These are phyloP conservation scores for Psilocybe subaeruginosa DNA, from an alignment of 768 basidiomycete genomes.

Conservation along the genomic window DNA sequence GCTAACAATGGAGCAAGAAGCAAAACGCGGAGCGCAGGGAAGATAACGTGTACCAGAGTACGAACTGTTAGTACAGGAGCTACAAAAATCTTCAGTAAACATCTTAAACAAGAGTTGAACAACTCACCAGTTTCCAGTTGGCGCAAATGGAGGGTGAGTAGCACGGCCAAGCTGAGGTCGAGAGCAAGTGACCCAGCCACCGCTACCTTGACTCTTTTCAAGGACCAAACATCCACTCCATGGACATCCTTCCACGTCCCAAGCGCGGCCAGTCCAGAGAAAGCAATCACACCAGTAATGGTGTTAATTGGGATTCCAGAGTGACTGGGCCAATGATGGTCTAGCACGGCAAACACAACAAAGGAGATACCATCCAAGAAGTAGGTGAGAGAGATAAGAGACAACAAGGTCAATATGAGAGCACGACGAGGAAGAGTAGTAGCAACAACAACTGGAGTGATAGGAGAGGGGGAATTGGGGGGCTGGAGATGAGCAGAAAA, in stretches of 20 bases:
- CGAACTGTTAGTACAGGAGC: constrained; percentile 30
- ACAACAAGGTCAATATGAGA: constrained; percentile 72
- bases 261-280: constrained; percentile 71
- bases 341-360: constrained; percentile 63
- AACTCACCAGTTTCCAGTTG: constrained; percentile 36
- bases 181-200: constrained; percentile 55
- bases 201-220: constrained; percentile 57
- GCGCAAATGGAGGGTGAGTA: constrained; percentile 49
- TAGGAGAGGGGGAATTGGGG: constrained; percentile 60
- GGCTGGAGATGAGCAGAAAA: constrained; percentile 48
- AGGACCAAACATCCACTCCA: constrained; percentile 69
- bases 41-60: constrained; percentile 41
- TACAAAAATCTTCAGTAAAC: constrained; percentile 17
- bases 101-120: constrained; percentile 13
- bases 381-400: constrained; percentile 72
- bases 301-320: constrained; percentile 73
- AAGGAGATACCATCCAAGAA: constrained; percentile 79
- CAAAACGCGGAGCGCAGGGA: constrained; percentile 69
- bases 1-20: constrained; percentile 62
- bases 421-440: constrained; percentile 74
- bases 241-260: constrained; percentile 82
- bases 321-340: constrained; percentile 62
- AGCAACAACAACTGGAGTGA: constrained; percentile 78
- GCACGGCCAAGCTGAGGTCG: constrained; percentile 61
- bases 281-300: constrained; percentile 68